Conservation (phyloP, 164 flowering plant genomes). For the Echeveria elegans region DNA sequence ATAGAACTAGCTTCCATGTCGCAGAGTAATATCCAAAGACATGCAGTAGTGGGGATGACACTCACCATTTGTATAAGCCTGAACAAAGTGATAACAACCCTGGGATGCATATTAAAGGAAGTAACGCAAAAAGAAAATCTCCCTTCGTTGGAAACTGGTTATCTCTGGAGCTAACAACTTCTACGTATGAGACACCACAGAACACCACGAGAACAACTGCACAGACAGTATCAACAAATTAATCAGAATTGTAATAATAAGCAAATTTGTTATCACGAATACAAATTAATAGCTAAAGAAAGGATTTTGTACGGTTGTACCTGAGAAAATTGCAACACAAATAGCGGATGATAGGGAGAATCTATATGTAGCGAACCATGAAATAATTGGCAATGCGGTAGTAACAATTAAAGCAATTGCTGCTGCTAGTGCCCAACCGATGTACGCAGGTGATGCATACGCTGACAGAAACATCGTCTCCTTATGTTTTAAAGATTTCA, state of each 20-base stretch:
- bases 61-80: conserved; percentile 90
- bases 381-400: conserved; percentile 80
- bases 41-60: conserved; percentile 37
- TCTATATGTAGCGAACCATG: conserved; percentile 97
- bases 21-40: not conserved
- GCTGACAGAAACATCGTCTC: conserved; percentile 48
- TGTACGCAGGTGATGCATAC: conserved; percentile 70
- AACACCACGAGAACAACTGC: conserved; percentile 87
- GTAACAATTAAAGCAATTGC: conserved; percentile 68
- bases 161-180: conserved; percentile 63
- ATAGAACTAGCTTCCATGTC: not conserved
- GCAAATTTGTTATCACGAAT: not conserved
- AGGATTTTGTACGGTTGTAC: conserved; percentile 35
- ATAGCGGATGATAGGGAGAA: conserved; percentile 86
- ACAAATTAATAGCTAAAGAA: too few relatives aligned
- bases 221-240: conserved; percentile 13
- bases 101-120: conserved; percentile 88
- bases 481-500: conserved; percentile 64
- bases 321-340: conserved; percentile 70
- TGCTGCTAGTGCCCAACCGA: conserved; percentile 98
- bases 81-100: conserved; percentile 73
- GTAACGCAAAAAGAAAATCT: conserved; percentile 95
- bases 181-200: conserved; percentile 85
- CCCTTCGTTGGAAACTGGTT: conserved; percentile 63
- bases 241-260: not conserved